These are phyloP conservation scores for Trichoderma afroharzianum DNA, from an alignment of 2,329 filamentous ascomycete species.

Conservation along the genomic window DNA sequence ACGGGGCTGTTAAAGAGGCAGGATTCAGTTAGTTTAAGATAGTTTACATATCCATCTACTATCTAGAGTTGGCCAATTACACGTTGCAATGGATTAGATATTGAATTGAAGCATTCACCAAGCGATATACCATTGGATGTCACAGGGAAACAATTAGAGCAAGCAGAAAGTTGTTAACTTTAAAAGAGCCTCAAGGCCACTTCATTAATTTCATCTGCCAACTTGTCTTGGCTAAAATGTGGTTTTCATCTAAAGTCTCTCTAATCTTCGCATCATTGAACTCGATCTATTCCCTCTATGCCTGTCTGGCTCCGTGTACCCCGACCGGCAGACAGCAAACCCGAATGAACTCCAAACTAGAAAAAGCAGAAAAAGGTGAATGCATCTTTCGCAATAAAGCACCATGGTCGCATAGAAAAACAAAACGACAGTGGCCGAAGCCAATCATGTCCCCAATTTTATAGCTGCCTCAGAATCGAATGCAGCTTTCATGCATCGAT, in stretches of 20 bases:
- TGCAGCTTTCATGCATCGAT: neutral
- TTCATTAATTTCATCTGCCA: constrained; percentile 2
- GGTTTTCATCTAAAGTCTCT: constrained; percentile 15
- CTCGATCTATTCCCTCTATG: constrained; percentile 20
- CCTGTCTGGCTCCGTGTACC: constrained; percentile 15
- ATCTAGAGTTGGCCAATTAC: no score
- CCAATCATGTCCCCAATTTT: constrained; percentile 7
- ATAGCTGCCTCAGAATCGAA: neutral
- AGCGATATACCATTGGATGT: no score
- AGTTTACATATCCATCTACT: neutral
- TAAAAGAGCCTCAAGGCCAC: neutral
- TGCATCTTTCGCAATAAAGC: constrained; percentile 9
- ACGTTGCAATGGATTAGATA: neutral
- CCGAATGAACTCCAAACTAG: constrained; percentile 23
- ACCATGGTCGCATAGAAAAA: constrained; percentile 2
- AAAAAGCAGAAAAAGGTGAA: constrained; percentile 5
- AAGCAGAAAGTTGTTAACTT: neutral
- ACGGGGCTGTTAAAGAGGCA: no score
- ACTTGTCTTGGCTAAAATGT: neutral
- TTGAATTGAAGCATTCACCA: neutral
- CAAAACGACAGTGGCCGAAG: neutral
- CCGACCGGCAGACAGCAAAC: constrained; percentile 18
- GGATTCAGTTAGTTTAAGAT: no score
- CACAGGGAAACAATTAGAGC: neutral
- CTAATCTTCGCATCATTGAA: constrained; percentile 16